Evolutionary conservation across 495 filamentous ascomycete genomes (phyloP), one percentile per base, ranked within the genome.

Genomic region (Opeltia flavorubescens): DNA sequence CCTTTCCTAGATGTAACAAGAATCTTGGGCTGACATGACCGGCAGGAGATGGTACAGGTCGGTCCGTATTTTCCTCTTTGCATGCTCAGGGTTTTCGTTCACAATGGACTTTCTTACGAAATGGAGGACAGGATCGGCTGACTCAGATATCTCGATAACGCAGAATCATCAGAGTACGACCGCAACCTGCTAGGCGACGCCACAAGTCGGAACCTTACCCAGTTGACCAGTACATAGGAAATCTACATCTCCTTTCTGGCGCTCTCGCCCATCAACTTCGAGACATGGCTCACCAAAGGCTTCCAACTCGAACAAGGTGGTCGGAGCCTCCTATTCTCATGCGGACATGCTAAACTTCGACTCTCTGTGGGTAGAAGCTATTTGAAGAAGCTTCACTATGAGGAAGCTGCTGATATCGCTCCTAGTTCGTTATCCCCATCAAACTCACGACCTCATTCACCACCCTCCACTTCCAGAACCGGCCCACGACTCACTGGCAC

Each of bases 21-120:
- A 17, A 29, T 27, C 4, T 40, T 21, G 25, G 31, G 40, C 52
- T 66, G 30, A 64, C 49, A 9, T 27, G 46, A 34, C 44, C 18
- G 8, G 39, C 60, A 96, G 89, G 89, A 98, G 77, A 98, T 98
- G 91, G 85, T 94, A 52, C 89, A 98, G 81, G 87, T 98, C 73
- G 91, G 91, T 95, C 77, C 73, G 79, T 81, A 66, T 60, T 57
- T 58, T 50, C 35, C 38, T 45, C 12, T 17, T 23, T 17, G 18
- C 13, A 15, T 18, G 18, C 34, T 23, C n/a, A 26, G 13, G 46
- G 24, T 11, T 26, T 27, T 34, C 41, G 39, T 26, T 17, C 11
- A 31, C 9, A 11, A 31, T 31, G 11, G 7, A 25, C 2, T 6
- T 0, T 39, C 23, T 43, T 31, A 29, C 23, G 46, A 35, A 30